These are phyloP conservation scores for Hypoxylon sp. DNA, from an alignment of 2,329 filamentous ascomycete genomes.

Conservation along the genomic window DNA sequence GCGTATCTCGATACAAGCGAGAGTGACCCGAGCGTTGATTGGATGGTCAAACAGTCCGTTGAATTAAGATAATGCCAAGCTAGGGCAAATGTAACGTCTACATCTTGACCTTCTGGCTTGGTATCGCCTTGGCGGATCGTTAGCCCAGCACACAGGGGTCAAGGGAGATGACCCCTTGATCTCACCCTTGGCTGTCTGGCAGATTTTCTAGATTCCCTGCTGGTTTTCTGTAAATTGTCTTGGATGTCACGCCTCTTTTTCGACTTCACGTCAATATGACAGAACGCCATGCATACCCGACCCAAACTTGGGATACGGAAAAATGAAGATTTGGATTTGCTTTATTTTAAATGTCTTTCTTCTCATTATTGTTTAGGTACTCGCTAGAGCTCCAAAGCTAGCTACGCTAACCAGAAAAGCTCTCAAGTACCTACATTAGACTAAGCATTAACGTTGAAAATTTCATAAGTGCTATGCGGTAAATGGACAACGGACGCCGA, in stretches of 20 bases:
- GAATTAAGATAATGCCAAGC: slow-evolving; percentile 19
- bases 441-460: slow-evolving; percentile 30
- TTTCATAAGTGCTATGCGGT: slow-evolving; percentile 4
- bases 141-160: slow-evolving; percentile 2
- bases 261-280: slow-evolving; percentile 32
- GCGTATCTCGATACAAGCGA: slow-evolving; percentile 2
- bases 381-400: too few relatives aligned
- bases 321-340: background rate
- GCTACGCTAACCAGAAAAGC: background rate
- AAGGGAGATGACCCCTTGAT: too few relatives aligned
- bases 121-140: background rate
- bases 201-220: too few relatives aligned
- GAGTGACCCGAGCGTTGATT: slow-evolving; percentile 4
- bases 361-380: slow-evolving; percentile 9
- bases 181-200: too few relatives aligned
- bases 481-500: slow-evolving; percentile 14
- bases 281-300: slow-evolving; percentile 1
- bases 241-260: slow-evolving; percentile 31
- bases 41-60: background rate
- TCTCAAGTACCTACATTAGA: slow-evolving; percentile 16
- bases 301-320: too few relatives aligned
- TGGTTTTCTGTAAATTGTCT: slow-evolving; percentile 6
- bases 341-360: slow-evolving; percentile 1
- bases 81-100: slow-evolving; percentile 17
- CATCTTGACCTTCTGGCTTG: background rate